These are phyloP conservation scores for Trametes villosa DNA, from an alignment of 768 basidiomycete species.

Conservation along the genomic window DNA sequence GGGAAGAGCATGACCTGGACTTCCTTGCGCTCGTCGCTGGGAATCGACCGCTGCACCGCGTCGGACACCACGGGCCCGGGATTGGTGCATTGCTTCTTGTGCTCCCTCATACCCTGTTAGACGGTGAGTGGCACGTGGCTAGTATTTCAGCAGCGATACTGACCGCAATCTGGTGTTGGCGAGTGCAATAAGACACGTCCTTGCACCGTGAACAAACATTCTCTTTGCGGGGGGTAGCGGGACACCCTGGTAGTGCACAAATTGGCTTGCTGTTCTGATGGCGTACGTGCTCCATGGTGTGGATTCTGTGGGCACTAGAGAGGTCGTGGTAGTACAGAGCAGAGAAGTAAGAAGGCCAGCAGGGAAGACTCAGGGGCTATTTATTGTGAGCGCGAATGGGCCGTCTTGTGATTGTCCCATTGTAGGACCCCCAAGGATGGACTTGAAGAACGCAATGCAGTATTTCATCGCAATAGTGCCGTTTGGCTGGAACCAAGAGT, in stretches of 20 bases:
- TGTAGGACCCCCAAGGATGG: background rate
- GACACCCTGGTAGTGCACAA: background rate
- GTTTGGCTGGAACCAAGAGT: no score
- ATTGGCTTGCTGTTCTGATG: no score
- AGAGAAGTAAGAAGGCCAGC: background rate
- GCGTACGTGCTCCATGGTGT: background rate
- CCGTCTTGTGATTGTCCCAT: background rate
- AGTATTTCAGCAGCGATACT: background rate
- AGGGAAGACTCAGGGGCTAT: background rate
- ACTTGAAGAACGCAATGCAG: background rate
- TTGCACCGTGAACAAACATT: conserved; percentile 1
- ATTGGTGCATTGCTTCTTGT: background rate
- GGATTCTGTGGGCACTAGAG: background rate
- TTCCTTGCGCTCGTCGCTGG: background rate
- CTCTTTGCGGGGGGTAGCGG: background rate
- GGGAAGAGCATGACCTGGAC: conserved; percentile 9
- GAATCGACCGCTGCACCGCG: background rate
- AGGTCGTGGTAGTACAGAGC: background rate
- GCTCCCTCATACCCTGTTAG: background rate
- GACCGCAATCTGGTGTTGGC: conserved; percentile 5
- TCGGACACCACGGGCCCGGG: background rate
- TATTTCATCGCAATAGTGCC: background rate
- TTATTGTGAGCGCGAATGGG: background rate
- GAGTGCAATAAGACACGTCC: background rate
- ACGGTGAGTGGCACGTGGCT: background rate